phyloP scores from a whole-genome alignment of 2,329 filamentous ascomycete species.

The Proliferodiscus dingleyae region DNA sequence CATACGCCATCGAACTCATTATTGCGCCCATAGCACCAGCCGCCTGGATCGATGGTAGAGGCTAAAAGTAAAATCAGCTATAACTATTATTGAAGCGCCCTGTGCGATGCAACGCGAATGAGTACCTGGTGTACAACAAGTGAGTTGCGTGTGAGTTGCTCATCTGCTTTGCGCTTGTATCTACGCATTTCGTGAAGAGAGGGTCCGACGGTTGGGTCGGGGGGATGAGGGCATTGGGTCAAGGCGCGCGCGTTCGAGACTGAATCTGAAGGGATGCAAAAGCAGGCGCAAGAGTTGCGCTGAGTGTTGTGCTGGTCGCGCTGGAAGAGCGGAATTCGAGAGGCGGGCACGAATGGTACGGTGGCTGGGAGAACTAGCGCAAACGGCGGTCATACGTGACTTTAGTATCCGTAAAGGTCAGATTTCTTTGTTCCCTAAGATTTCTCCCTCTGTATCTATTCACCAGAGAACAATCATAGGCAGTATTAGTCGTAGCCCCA shows the following conservation, averaged over 20 bases:
- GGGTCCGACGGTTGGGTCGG: conserved; percentile 1
- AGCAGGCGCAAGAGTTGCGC: no score
- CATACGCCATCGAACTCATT: background rate
- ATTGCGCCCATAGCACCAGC: background rate
- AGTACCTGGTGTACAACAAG: conserved; percentile 12
- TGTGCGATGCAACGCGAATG: background rate
- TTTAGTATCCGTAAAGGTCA: no score
- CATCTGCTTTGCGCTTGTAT: conserved; percentile 23
- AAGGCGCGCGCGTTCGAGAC: background rate
- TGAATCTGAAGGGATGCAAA: conserved; percentile 2
- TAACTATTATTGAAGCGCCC: background rate
- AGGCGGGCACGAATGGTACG: no score
- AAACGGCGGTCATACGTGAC: no score
- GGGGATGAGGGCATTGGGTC: conserved; percentile 9
- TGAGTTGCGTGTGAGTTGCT: conserved; percentile 19
- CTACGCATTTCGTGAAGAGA: conserved; percentile 17
- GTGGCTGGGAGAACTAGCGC: no score
- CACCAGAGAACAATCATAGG: no score
- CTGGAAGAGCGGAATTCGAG: no score
- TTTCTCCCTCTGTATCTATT: no score
- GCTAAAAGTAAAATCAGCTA: background rate
- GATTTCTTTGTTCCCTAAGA: no score
- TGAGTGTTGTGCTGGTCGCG: no score
- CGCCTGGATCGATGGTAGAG: background rate
- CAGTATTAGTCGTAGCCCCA: no score